These are phyloP conservation scores for Bryoglossum gracile DNA, from an alignment of 495 filamentous ascomycete genomes.

Conservation along the genomic window DNA sequence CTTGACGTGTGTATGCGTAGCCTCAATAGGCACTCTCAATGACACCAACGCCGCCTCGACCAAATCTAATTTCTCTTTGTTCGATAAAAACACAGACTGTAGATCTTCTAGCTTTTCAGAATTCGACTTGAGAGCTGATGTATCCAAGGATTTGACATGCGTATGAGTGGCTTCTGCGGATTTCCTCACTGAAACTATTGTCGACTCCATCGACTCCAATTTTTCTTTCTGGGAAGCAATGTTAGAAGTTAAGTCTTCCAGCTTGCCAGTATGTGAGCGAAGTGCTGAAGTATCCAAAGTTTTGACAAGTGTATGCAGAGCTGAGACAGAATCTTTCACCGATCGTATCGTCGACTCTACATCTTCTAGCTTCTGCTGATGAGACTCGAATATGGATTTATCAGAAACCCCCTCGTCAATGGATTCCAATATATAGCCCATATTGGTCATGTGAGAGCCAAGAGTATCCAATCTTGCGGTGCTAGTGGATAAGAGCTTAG, in stretches of 20 bases:
- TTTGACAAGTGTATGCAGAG: background rate
- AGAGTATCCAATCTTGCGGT: background rate
- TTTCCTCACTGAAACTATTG: background rate
- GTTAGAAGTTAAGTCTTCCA: background rate
- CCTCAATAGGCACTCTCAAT: background rate
- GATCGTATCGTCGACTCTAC: background rate
- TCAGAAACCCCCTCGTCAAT: background rate
- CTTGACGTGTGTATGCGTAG: background rate
- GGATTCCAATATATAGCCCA: background rate
- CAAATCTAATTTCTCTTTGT: too few species aligned
- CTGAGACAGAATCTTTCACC: background rate
- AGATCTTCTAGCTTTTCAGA: background rate
- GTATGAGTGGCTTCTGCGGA: background rate
- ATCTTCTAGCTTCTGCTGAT: background rate
- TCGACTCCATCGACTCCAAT: background rate
- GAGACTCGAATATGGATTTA: background rate
- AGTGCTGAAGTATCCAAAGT: background rate
- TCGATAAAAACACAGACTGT: background rate
- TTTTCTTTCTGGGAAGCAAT: background rate
- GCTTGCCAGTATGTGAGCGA: background rate
- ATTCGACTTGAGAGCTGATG: background rate
- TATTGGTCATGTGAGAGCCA: background rate
- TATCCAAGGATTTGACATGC: background rate
- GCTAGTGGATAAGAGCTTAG: slow-evolving; percentile 1
- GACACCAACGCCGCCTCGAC: background rate